Evolutionary conservation across 257 asterid genomes (phyloP).

Genomic region (Nicotiana otophora): DNA sequence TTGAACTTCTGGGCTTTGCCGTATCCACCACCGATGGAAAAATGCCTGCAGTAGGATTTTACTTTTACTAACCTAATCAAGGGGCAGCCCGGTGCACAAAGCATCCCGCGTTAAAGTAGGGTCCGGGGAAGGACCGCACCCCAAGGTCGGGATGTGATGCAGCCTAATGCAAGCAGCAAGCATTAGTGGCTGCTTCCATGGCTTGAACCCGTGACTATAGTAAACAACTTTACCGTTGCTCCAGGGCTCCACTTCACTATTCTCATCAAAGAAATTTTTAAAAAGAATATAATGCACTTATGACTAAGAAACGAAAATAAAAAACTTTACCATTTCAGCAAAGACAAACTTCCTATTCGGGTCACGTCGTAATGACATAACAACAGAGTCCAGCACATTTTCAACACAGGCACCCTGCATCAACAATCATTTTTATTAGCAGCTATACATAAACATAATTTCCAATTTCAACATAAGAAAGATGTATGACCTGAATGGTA

Average conservation of each 20-base stretch:
- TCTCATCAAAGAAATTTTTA: neutral
- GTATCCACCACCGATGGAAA: conserved; percentile 83
- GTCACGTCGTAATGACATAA: conserved; percentile 51
- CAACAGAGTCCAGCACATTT: conserved; percentile 70
- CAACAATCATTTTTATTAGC: conserved; percentile 13
- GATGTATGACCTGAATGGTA: conserved; percentile 55
- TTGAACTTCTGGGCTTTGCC: conserved; percentile 54
- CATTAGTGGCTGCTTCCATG: too few relatives aligned
- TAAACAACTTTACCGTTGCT: too few relatives aligned
- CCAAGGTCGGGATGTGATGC: too few relatives aligned
- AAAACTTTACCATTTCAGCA: conserved; percentile 69
- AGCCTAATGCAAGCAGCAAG: too few relatives aligned
- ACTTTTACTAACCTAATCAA: neutral
- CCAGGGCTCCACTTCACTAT: neutral
- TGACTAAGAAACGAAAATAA: neutral
- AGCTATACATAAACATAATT: neutral
- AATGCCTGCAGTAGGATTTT: conserved; percentile 46
- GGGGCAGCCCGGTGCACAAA: neutral
- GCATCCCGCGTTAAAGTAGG: too few relatives aligned
- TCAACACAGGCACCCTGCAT: conserved; percentile 87
- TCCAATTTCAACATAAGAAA: neutral
- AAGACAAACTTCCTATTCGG: conserved; percentile 71
- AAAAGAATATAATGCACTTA: neutral
- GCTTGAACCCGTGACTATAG: too few relatives aligned
- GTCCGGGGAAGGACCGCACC: too few relatives aligned